Base-by-base conservation (phyloP, 345 rosid genomes). In the Murraya koenigii region DNA sequence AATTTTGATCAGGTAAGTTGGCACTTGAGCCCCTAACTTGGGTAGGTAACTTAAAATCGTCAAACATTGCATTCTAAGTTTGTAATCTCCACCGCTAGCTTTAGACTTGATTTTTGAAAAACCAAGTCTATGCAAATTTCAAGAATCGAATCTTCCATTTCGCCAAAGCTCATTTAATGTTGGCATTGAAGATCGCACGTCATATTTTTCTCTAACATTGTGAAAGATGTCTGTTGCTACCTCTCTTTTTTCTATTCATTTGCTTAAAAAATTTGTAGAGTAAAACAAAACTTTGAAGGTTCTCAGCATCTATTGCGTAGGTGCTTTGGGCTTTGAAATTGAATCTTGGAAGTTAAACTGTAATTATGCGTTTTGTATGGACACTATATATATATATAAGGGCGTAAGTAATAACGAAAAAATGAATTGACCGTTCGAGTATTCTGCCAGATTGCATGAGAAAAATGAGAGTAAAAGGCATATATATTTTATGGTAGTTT, bases 181-280 rank as follows among this genome's bases (percentile, higher is more conserved):
- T 77, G 86, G 86, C 89, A 87, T 89, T 75, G 92, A 78, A 80
- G 84, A 76, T 85, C 82, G 83, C 90, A 85, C 82, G 87, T 81
- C 78, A 75, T 79, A 36, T 41, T 74, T 83, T 84, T 77, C 82
- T 79, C 89, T 80, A 81, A 66, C 80, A 79, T 82, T 80, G 86
- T 62, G 86, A 79, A 89, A 91, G 95, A 91, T 91, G 95, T 89
- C 90, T 91, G 95, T 91, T 87, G 86, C 82, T 86, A 72, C 80
- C 77, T 71, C 76, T 71, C 76, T 69, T 66, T 76, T 72, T 80
- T 28, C 59, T 77, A 64, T 65, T 54, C 8, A 58, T 55, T 19
- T 44, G 49, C 35, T 68, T 73, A 47, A 44, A 81, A 74, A 77
- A 1, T 22, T 22, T 15, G 6, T 11, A 13, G 1, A 38, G 39